phyloP scores from a whole-genome alignment of 768 basidiomycete genomes.

The Rhodotorula diobovata region DNA sequence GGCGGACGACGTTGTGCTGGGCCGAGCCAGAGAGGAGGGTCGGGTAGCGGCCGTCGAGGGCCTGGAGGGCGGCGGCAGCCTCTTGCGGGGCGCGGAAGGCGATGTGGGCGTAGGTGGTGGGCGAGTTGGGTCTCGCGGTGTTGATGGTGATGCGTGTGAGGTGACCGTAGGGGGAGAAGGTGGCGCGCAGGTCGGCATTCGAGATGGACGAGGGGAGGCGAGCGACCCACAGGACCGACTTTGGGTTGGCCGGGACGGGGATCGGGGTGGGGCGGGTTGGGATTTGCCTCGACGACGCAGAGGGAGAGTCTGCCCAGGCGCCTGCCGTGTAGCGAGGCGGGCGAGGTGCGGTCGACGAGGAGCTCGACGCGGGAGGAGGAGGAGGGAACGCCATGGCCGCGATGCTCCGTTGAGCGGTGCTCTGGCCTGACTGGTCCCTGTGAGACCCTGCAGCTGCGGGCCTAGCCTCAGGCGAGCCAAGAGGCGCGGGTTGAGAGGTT shows the following conservation, averaged over 20 bases:
- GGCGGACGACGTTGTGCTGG: not conserved
- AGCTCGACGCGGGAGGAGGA: too few relatives aligned
- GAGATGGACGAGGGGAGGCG: not conserved
- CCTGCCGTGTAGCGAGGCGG: not conserved
- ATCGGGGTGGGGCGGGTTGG: not conserved
- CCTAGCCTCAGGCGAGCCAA: too few relatives aligned
- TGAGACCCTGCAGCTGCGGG: too few relatives aligned
- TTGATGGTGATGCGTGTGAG: not conserved
- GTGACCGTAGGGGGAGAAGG: not conserved
- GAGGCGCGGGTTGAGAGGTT: too few relatives aligned
- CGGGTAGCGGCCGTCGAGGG: slow-evolving; percentile 1
- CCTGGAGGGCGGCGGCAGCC: not conserved
- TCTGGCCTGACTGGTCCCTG: too few relatives aligned
- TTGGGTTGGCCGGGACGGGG: not conserved
- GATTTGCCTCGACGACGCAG: not conserved
- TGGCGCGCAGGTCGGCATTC: not conserved
- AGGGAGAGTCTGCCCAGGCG: not conserved
- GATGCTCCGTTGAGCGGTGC: too few relatives aligned
- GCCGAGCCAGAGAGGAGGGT: not conserved
- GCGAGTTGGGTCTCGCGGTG: not conserved
- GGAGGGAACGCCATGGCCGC: too few relatives aligned
- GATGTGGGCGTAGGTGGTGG: not conserved
- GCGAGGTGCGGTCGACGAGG: not conserved
- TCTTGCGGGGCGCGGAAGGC: not conserved
- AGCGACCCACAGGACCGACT: not conserved